phyloP scores from a whole-genome alignment of 345 rosid genomes.

The Streptanthus diversifolius region DNA sequence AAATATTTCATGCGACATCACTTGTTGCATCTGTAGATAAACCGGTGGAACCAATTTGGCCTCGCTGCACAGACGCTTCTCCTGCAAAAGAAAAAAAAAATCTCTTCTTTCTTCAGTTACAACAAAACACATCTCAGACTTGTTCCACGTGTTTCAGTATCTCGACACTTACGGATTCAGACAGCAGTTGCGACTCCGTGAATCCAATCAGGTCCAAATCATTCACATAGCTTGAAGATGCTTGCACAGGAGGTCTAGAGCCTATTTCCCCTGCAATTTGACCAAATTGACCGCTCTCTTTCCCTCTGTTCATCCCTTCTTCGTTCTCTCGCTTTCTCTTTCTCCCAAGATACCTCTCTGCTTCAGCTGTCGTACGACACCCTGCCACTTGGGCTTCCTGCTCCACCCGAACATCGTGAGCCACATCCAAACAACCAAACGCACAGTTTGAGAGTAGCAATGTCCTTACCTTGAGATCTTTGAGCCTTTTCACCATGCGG shows the following conservation, averaged over 20 bases:
- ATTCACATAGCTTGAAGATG: slow-evolving; percentile 57
- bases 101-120: slow-evolving; percentile 13
- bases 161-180: slow-evolving; percentile 64
- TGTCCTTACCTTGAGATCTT: slow-evolving; percentile 65
- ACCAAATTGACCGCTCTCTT: slow-evolving; percentile 59
- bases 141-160: slow-evolving; percentile 2
- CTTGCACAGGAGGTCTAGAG: slow-evolving; percentile 45
- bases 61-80: slow-evolving; percentile 78
- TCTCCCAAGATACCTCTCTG: slow-evolving; percentile 60
- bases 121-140: neutral
- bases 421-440: slow-evolving; percentile 16
- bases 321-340: slow-evolving; percentile 74
- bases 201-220: slow-evolving; percentile 57
- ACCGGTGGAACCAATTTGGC: slow-evolving; percentile 65
- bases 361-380: slow-evolving; percentile 79
- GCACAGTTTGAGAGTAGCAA: neutral
- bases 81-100: slow-evolving; percentile 46
- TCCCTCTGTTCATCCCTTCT: slow-evolving; percentile 63
- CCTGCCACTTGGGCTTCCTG: slow-evolving; percentile 96
- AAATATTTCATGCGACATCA: slow-evolving; percentile 69
- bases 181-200: slow-evolving; percentile 59
- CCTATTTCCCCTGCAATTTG: slow-evolving; percentile 36
- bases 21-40: slow-evolving; percentile 84
- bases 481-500: slow-evolving; percentile 65
- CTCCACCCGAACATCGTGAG: slow-evolving; percentile 21